Percentiles rank a stretch among this genome's conserved stretches.
These are phyloP conservation scores for Astrephomene gubernaculifera DNA, from an alignment of 139 green algal genomes.

Conservation along the genomic window DNA sequence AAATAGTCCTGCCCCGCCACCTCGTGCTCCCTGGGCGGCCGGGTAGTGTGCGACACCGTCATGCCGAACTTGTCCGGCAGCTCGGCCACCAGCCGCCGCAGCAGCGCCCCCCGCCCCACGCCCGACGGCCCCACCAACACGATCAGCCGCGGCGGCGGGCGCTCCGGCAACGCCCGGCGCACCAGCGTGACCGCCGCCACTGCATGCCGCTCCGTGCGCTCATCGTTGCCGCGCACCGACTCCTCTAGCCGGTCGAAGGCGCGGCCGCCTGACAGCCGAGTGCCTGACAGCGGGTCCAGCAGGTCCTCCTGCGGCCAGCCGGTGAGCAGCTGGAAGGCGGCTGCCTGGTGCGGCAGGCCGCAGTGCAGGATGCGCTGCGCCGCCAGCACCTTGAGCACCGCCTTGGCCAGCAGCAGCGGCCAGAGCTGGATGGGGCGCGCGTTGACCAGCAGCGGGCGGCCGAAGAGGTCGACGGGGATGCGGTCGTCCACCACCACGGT, in stretches of 20 bases:
- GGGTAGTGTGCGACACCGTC: constrained; percentile 66
- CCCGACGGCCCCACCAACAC: constrained; percentile 74
- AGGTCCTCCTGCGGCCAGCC: constrained; percentile 81
- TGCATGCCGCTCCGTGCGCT: constrained; percentile 43
- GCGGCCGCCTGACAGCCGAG: constrained; percentile 49
- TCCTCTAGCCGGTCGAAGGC: constrained; percentile 77
- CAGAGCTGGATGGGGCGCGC: constrained; percentile 79
- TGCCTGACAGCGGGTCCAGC: constrained; percentile 59
- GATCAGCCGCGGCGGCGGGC: constrained; percentile 72
- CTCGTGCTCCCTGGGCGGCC: constrained; percentile 26
- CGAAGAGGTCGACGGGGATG: constrained; percentile 85
- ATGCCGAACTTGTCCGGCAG: constrained; percentile 69
- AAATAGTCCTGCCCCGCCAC: constrained; percentile 62
- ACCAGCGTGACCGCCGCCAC: constrained; percentile 66
- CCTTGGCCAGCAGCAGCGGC: constrained; percentile 85
- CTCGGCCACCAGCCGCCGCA: constrained; percentile 63
- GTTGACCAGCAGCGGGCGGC: constrained; percentile 72
- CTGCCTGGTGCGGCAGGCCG: constrained; percentile 65
- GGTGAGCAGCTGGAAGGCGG: constrained; percentile 78
- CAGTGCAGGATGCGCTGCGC: constrained; percentile 62
- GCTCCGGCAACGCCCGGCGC: constrained; percentile 62
- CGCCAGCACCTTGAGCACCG: constrained; percentile 80
- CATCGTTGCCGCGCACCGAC: constrained; percentile 43
- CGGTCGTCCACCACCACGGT: constrained; percentile 82
- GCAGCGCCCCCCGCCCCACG: constrained; percentile 64